A percentile compares a stretch with the other conserved stretches of the same genome.
phyloP scores from a whole-genome alignment of 768 basidiomycete genomes.

The Flagelloscypha sp. region DNA sequence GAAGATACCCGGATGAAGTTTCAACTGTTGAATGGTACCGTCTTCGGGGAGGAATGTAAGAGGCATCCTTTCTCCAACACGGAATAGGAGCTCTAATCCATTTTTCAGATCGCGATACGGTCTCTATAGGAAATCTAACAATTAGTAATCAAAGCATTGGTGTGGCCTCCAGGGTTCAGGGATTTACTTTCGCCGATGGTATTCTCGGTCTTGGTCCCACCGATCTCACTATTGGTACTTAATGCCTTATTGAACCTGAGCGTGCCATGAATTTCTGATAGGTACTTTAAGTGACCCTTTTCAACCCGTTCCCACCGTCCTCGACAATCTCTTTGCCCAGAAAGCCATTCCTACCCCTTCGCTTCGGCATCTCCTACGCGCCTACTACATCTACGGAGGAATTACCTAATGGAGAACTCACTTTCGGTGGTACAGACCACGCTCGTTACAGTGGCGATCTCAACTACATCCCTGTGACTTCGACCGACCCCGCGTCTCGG shows the following conservation, averaged over 20 bases:
- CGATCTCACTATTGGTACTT: conserved; percentile 33
- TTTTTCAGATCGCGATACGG: conserved; percentile 35
- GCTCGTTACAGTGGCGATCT: conserved; percentile 25
- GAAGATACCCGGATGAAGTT: no score
- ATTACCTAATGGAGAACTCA: conserved; percentile 18
- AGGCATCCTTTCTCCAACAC: conserved; percentile 1
- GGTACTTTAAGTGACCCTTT: no score
- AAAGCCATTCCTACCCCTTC: conserved; percentile 15
- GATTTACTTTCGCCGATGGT: conserved; percentile 42
- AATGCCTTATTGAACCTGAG: no score
- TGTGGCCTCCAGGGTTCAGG: conserved; percentile 32
- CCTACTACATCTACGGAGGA: conserved; percentile 11
- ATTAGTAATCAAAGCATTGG: conserved; percentile 42
- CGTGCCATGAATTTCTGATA: no score
- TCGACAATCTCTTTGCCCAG: conserved; percentile 21
- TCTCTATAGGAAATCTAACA: conserved; percentile 34
- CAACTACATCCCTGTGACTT: conserved; percentile 32
- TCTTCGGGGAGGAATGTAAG: conserved; percentile 46
- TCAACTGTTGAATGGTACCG: conserved; percentile 45
- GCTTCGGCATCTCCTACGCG: conserved; percentile 19
- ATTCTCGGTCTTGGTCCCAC: conserved; percentile 49
- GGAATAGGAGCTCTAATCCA: neutral
- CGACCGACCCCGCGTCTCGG: conserved; percentile 35
- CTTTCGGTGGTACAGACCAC: conserved; percentile 17
- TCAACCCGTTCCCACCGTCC: conserved; percentile 20